phyloP scores from a whole-genome alignment of 2,329 filamentous ascomycete species.

The Aspergillus sp. region DNA sequence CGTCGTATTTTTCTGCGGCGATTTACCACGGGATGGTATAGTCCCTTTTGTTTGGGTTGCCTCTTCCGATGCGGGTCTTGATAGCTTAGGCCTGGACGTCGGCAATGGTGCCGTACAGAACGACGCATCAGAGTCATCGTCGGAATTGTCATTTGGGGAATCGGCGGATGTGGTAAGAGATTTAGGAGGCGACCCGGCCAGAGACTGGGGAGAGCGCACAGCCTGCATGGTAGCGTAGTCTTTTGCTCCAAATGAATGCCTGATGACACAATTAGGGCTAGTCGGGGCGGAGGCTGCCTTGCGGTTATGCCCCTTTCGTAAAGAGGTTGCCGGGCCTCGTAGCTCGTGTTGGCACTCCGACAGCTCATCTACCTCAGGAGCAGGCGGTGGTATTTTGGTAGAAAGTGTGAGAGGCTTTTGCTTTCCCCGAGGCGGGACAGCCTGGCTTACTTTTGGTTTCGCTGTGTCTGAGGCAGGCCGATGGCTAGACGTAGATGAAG shows the following conservation, averaged over 20 bases:
- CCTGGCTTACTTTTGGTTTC: not conserved
- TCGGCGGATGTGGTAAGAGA: not conserved
- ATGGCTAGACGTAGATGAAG: not conserved
- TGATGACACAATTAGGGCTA: too few relatives aligned
- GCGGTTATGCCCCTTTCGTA: too few relatives aligned
- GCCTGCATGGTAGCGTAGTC: too few relatives aligned
- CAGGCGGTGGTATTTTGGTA: not conserved
- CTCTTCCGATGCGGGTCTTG: not conserved
- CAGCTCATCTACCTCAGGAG: slow-evolving; percentile 7
- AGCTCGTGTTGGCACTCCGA: too few relatives aligned
- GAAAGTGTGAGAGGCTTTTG: not conserved
- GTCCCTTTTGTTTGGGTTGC: not conserved
- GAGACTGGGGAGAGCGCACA: too few relatives aligned
- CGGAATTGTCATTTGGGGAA: too few relatives aligned
- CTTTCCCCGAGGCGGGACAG: not conserved
- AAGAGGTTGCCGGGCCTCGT: too few relatives aligned
- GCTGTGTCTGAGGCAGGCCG: not conserved
- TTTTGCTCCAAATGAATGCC: too few relatives aligned
- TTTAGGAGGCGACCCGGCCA: too few relatives aligned
- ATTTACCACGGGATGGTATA: not conserved
- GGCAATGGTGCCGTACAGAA: not conserved
- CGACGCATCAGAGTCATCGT: too few relatives aligned
- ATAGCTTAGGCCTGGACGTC: not conserved
- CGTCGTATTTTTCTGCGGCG: not conserved
- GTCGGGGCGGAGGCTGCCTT: too few relatives aligned